Evolutionary conservation across 2,329 filamentous ascomycete genomes (phyloP), one percentile per base, ranked within the genome.

Genomic region (Huntiella abstrusa): DNA sequence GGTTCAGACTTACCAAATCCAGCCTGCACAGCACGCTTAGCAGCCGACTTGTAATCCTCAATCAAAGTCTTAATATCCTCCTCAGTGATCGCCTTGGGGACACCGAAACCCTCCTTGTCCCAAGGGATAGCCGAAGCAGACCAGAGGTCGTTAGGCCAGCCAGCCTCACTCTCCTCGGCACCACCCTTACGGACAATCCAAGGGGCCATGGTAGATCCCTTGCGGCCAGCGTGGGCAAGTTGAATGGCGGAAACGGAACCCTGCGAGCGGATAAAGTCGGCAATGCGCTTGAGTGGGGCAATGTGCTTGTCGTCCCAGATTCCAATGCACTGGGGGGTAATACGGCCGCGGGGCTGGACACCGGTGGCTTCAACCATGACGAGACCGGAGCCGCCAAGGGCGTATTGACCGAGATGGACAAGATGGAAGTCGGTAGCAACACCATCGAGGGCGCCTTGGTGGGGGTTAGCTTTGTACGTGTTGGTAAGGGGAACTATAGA

Each of bases 251-350:
- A 75, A 52, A 81, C 75, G 56, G 85, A 78, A 57, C 70, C 71
- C 61, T 93, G 86, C 19, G 72, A 75, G 64, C 92, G 85, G 2
- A 80, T 74, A 51, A 86, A 92, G 51, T 92, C 82, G 33, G 78
- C 74, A 40, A 88, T 71, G 49, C 73, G 71, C 57, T 70, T 72
- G 48, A 92, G 63, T 0, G 78, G 77, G 52, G 71, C 78, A 51
- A 87, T 79, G 60, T 95, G 87, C 33, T 71, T 75, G 59, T 94
- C 87, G 51, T 80, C 69, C 87, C 86, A 95, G 5, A 95, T 63
- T 1, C 87, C 85, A 11, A 66, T 63, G 58, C 88, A 83, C 58
- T 87, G 69, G 1, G 85, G 84, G 1, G 82, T 81, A 64, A 93
- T 93, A 47, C 87, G 74, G 28, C 86, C 86, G 53, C 87, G 76